Evolutionary conservation across 2,329 filamentous ascomycete species (phyloP).

Genomic region (Colletotrichum abscissum): DNA sequence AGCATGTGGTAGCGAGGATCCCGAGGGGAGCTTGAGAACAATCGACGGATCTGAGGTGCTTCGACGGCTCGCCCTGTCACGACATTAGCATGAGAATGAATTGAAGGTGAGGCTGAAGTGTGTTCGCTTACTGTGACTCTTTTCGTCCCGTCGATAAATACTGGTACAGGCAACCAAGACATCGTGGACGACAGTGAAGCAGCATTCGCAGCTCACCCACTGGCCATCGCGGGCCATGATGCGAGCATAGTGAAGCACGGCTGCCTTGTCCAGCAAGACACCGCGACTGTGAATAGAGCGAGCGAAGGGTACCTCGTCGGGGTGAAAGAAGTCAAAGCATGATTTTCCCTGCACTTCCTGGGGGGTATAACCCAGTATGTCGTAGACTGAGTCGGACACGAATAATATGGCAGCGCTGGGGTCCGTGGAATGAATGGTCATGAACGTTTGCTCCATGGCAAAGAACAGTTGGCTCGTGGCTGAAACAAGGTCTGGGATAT

Average conservation of each 20-base stretch:
- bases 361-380: constrained; percentile 84
- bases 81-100: neutral
- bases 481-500: constrained; percentile 16
- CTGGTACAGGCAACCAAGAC: constrained; percentile 87
- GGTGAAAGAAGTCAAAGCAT: constrained; percentile 88
- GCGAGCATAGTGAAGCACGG: constrained; percentile 83
- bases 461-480: constrained; percentile 19
- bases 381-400: constrained; percentile 83
- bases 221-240: constrained; percentile 75
- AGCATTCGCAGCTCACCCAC: constrained; percentile 87
- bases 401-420: constrained; percentile 86
- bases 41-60: constrained; percentile 80
- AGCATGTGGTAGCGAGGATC: constrained; percentile 93
- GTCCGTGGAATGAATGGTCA: constrained; percentile 83
- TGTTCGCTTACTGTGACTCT: constrained; percentile 75
- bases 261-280: constrained; percentile 83
- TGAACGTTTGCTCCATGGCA: constrained; percentile 86
- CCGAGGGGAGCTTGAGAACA: constrained; percentile 84
- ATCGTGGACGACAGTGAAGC: constrained; percentile 90
- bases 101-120: neutral
- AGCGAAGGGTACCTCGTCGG: constrained; percentile 81
- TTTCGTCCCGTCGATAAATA: constrained; percentile 76
- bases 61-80: constrained; percentile 75
- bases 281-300: constrained; percentile 78
- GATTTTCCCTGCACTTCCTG: constrained; percentile 81